Conservation (phyloP, 2,329 filamentous ascomycete species). For the Aspergillus viridinutans region DNA sequence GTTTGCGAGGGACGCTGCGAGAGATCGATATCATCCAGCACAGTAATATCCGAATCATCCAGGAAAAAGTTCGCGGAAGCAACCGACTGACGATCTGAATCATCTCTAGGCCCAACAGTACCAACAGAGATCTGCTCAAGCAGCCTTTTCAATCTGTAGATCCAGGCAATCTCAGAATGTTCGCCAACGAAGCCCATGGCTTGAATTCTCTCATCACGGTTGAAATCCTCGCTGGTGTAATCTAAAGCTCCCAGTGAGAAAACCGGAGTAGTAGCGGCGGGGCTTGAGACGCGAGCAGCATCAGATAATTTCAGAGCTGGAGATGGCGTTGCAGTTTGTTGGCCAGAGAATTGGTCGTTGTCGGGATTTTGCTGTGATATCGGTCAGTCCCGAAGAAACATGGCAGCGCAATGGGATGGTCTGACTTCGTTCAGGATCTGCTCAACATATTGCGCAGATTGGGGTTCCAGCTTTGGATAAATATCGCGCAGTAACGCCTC, state of each 20-base stretch:
- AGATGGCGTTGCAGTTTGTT: conserved; percentile 10
- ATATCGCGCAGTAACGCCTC: conserved; percentile 33
- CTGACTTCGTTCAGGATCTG: conserved; percentile 33
- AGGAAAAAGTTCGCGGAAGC: conserved; percentile 38
- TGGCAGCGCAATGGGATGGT: conserved; percentile 1
- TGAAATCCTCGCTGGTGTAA: conserved; percentile 43
- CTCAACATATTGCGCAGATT: conserved; percentile 32
- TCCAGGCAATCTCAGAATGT: conserved; percentile 43
- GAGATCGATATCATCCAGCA: conserved; percentile 33
- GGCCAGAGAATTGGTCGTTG: conserved; percentile 7
- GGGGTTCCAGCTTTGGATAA: conserved; percentile 28
- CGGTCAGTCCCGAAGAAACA: conserved; percentile 2
- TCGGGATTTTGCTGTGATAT: conserved; percentile 11
- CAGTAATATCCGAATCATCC: conserved; percentile 35
- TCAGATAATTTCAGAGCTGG: conserved; percentile 8
- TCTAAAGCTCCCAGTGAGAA: conserved; percentile 35
- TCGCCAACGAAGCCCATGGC: conserved; percentile 43
- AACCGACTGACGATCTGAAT: conserved; percentile 21
- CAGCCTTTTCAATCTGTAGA: conserved; percentile 38
- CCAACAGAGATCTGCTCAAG: conserved; percentile 25
- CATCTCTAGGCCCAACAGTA: conserved; percentile 14
- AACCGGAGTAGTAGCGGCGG: conserved; percentile 10
- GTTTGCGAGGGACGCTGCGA: conserved; percentile 33
- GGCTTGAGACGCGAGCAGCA: conserved; percentile 8
- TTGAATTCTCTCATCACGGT: conserved; percentile 35